Evolutionary conservation across 208 protist species (phyloP).

Genomic region (Trypanosoma avium): DNA sequence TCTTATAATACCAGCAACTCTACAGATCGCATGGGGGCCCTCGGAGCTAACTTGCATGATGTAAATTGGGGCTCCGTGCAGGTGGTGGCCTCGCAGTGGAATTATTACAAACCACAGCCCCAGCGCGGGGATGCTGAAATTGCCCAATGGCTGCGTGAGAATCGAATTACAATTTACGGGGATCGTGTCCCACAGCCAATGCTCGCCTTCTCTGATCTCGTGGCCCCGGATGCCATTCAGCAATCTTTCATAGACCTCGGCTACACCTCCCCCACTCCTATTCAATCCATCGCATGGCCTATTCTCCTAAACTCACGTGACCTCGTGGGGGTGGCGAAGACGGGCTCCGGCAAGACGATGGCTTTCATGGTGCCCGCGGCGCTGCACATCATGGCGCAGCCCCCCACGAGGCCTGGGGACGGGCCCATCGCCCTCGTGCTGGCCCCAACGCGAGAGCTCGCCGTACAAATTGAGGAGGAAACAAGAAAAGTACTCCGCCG

Average conservation of each 20-base stretch:
- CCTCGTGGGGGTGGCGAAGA: constrained; percentile 91
- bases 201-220: constrained; percentile 78
- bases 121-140: constrained; percentile 74
- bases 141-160: constrained; percentile 61
- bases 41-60: constrained; percentile 61
- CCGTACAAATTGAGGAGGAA: constrained; percentile 90
- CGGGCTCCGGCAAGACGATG: constrained; percentile 38
- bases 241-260: constrained; percentile 80
- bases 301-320: constrained; percentile 86
- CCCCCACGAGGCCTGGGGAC: constrained; percentile 76
- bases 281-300: constrained; percentile 92
- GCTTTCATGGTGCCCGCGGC: constrained; percentile 91
- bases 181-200: constrained; percentile 83
- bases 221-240: constrained; percentile 75
- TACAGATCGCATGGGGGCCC: constrained; percentile 38
- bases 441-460: constrained; percentile 91
- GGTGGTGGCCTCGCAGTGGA: constrained; percentile 75
- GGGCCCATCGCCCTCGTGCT: constrained; percentile 89
- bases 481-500: constrained; percentile 72
- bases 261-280: constrained; percentile 77
- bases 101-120: constrained; percentile 84
- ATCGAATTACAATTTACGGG: constrained; percentile 85
- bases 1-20: constrained; percentile 12
- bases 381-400: constrained; percentile 90
- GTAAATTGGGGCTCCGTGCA: constrained; percentile 75